A percentile compares a stretch with the other conserved stretches of the same genome.
Conservation (phyloP, 2,329 filamentous ascomycete species). For the Sclerotinia subarctica region DNA sequence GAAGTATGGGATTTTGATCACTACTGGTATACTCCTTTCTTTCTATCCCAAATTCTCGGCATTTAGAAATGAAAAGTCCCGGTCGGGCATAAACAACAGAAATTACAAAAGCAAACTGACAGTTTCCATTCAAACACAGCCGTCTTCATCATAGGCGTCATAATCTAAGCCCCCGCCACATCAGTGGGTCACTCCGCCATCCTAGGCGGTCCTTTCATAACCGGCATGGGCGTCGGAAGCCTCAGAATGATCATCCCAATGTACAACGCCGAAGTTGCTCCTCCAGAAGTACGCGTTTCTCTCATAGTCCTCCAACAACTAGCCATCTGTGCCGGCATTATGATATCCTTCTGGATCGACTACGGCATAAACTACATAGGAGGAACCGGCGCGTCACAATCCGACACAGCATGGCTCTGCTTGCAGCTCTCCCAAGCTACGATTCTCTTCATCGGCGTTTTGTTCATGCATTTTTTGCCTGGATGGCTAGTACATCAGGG, state of each 20-base stretch:
- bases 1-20: slow-evolving; percentile 67
- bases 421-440: slow-evolving; percentile 67
- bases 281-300: slow-evolving; percentile 64
- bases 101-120: neutral
- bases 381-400: slow-evolving; percentile 56
- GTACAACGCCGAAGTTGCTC: slow-evolving; percentile 50
- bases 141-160: slow-evolving; percentile 67
- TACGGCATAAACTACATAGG: slow-evolving; percentile 66
- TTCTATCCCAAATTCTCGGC: neutral
- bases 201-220: slow-evolving; percentile 69
- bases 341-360: slow-evolving; percentile 59
- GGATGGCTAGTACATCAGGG: slow-evolving; percentile 71
- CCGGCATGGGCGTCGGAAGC: slow-evolving; percentile 67
- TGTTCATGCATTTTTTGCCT: slow-evolving; percentile 77
- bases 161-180: slow-evolving; percentile 64
- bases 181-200: slow-evolving; percentile 56
- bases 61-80: neutral
- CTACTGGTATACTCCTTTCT: slow-evolving; percentile 43
- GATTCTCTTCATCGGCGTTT: slow-evolving; percentile 65
- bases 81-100: neutral
- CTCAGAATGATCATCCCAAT: slow-evolving; percentile 64
- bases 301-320: slow-evolving; percentile 64
- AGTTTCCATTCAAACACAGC: neutral
- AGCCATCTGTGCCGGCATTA: slow-evolving; percentile 56
- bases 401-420: slow-evolving; percentile 69